A percentile compares a stretch with the other conserved stretches of the same genome.
phyloP scores from a whole-genome alignment of 768 basidiomycete genomes.

The Termitomyces sp. region DNA sequence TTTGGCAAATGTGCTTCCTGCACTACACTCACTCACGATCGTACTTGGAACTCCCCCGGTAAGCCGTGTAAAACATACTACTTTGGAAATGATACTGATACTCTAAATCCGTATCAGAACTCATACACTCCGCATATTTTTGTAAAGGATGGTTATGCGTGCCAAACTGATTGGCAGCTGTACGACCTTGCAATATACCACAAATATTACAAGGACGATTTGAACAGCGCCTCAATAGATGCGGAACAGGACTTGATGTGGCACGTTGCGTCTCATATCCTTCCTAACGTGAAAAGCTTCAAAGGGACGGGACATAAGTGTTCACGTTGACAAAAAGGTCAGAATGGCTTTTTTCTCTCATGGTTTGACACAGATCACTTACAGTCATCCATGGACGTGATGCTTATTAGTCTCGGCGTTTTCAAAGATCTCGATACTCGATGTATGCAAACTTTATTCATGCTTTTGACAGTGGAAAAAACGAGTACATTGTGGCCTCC shows the following conservation, averaged over 20 bases:
- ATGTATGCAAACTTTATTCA: neutral
- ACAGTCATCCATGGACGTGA: neutral
- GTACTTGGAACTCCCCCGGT: constrained; percentile 10
- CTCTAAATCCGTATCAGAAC: neutral
- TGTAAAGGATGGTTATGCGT: neutral
- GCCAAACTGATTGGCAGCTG: constrained; percentile 11
- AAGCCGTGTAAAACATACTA: neutral
- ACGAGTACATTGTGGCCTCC: neutral
- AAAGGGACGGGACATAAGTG: constrained; percentile 3
- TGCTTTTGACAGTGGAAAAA: neutral
- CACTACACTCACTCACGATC: constrained; percentile 17
- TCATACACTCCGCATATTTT: neutral
- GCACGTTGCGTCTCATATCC: neutral
- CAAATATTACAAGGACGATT: constrained; percentile 1
- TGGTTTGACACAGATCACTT: neutral
- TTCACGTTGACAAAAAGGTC: neutral
- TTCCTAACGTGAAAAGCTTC: constrained; percentile 10
- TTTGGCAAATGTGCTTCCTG: constrained; percentile 19
- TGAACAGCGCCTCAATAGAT: neutral
- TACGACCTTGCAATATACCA: constrained; percentile 12
- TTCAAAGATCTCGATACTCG: neutral
- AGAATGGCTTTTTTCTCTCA: neutral
- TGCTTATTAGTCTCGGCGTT: neutral
- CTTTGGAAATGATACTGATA: neutral
- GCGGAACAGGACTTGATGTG: constrained; percentile 4